Conservation (phyloP, 2,329 filamentous ascomycete genomes). For the Byssothecium circinans region DNA sequence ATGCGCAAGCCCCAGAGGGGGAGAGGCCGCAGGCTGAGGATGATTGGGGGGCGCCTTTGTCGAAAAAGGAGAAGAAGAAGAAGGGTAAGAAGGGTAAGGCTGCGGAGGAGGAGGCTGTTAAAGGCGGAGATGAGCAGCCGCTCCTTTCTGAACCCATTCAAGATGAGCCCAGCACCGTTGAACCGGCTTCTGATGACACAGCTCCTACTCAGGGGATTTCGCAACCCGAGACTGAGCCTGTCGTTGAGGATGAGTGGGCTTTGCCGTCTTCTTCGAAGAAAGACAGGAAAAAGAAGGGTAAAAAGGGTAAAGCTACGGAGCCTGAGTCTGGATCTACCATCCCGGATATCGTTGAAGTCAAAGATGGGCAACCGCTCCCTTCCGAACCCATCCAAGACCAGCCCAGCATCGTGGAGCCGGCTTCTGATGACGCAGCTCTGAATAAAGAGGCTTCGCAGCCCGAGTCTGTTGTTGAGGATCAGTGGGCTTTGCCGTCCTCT, state of each 20-base stretch:
- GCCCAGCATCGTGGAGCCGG: background rate
- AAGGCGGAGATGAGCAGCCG: too few relatives aligned
- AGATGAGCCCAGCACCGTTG: background rate
- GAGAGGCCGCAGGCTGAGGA: slow-evolving; percentile 3
- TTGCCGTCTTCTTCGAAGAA: slow-evolving; percentile 5
- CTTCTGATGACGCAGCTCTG: background rate
- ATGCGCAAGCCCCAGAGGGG: background rate
- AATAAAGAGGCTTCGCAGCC: background rate
- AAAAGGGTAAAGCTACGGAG: slow-evolving; percentile 11
- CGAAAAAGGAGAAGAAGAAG: slow-evolving; percentile 32
- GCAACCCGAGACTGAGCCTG: slow-evolving; percentile 2
- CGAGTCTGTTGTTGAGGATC: slow-evolving; percentile 10
- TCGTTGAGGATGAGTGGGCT: slow-evolving; percentile 10
- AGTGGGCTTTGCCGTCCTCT: background rate
- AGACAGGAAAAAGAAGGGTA: slow-evolving; percentile 23
- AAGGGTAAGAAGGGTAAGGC: slow-evolving; percentile 26
- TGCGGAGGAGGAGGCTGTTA: background rate
- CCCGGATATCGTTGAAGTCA: background rate
- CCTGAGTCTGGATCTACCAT: background rate
- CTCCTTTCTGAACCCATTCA: background rate
- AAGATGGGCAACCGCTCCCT: background rate
- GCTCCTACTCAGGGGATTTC: background rate
- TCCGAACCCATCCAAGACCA: background rate
- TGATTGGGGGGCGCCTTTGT: slow-evolving; percentile 8
- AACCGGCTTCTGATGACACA: too few relatives aligned